phyloP scores from a whole-genome alignment of 2,329 filamentous ascomycete species.

The Aspergillus sp. region DNA sequence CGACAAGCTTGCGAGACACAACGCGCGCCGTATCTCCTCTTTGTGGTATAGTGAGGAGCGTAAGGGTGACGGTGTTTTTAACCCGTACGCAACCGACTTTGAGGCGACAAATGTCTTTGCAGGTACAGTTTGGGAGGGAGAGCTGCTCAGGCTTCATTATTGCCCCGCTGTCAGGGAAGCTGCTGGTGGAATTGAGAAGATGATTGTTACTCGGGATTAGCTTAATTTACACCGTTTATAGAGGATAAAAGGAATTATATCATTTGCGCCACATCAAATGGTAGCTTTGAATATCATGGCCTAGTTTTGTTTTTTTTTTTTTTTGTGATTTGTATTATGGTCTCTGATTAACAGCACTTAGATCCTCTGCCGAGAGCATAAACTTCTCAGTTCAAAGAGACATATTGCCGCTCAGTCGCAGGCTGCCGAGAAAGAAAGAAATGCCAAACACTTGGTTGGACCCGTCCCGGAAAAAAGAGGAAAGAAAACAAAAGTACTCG shows the following conservation, averaged over 20 bases:
- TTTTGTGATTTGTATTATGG: background rate
- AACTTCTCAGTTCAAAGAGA: background rate
- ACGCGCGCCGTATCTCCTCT: slow-evolving; percentile 77
- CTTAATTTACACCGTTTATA: background rate
- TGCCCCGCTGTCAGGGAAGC: slow-evolving; percentile 82
- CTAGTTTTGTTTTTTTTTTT: slow-evolving; percentile 8
- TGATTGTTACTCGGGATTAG: slow-evolving; percentile 41
- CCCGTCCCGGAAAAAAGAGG: background rate
- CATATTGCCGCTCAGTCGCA: background rate
- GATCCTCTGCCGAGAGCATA: background rate
- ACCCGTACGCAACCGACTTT: slow-evolving; percentile 69
- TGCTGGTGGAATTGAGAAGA: slow-evolving; percentile 68
- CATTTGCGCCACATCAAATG: background rate
- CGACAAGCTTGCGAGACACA: slow-evolving; percentile 74
- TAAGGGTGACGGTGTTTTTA: slow-evolving; percentile 84
- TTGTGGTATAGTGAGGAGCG: slow-evolving; percentile 95
- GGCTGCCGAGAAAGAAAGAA: background rate
- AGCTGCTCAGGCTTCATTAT: slow-evolving; percentile 80
- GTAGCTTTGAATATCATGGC: background rate
- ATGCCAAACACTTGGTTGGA: background rate
- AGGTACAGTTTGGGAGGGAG: slow-evolving; percentile 89
- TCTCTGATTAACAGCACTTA: background rate
- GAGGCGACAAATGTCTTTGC: slow-evolving; percentile 91
- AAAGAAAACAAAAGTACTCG: background rate
- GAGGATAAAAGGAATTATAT: background rate